Conservation (phyloP, 768 basidiomycete species). For the Mycena vitilis region DNA sequence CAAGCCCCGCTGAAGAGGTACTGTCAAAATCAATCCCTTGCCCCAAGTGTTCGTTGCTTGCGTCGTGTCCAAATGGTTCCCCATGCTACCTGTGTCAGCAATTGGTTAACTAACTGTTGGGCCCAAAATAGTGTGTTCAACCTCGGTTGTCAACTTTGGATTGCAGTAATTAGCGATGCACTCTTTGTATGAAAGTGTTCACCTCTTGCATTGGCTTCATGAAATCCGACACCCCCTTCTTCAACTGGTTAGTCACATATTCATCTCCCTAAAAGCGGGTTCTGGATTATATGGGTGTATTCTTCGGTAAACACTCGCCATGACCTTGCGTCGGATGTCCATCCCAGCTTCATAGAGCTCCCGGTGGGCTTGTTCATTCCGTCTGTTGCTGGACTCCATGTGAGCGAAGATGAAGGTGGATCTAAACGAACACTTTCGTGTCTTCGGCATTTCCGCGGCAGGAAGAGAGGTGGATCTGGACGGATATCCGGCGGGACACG, state of each 20-base stretch:
- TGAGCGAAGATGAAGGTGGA: slow-evolving; percentile 7
- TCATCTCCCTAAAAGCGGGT: slow-evolving; percentile 50
- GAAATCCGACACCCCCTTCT: slow-evolving; percentile 55
- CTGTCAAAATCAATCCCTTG: not conserved
- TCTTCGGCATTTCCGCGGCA: slow-evolving; percentile 9
- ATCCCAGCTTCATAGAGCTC: slow-evolving; percentile 58
- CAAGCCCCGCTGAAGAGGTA: slow-evolving; percentile 46
- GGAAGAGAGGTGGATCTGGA: not conserved
- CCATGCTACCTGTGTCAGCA: slow-evolving; percentile 53
- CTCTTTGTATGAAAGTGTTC: not conserved
- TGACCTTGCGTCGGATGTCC: slow-evolving; percentile 52
- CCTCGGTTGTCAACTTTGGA: slow-evolving; percentile 53
- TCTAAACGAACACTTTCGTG: not conserved
- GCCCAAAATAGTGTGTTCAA: slow-evolving; percentile 14
- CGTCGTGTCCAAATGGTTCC: slow-evolving; percentile 60
- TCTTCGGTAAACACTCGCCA: slow-evolving; percentile 42
- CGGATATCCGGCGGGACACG: slow-evolving; percentile 28
- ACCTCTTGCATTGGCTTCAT: slow-evolving; percentile 62
- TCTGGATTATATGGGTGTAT: too few species aligned
- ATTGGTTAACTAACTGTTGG: too few species aligned
- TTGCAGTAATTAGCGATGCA: not conserved
- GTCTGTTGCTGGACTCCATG: slow-evolving; percentile 41
- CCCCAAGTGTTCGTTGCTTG: not conserved
- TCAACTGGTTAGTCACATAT: slow-evolving; percentile 55
- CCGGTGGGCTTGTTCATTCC: slow-evolving; percentile 51